Percentiles rank a stretch among this genome's conserved stretches.
These are phyloP conservation scores for Nakaseomyces nivariensis DNA, from an alignment of 1,139 yeast species.

Conservation along the genomic window DNA sequence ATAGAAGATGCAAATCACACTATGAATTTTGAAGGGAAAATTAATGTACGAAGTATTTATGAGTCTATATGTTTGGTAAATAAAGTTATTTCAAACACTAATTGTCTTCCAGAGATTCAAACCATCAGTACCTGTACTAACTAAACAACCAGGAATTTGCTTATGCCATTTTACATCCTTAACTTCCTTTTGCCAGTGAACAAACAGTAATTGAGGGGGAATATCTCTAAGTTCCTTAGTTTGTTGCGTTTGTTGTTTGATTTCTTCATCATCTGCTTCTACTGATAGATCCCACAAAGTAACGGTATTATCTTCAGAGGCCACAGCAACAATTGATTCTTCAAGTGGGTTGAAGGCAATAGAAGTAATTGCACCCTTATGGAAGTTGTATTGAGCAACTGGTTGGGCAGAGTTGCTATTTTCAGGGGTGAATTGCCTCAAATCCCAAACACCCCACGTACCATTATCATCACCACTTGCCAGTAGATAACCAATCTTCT, in stretches of 20 bases:
- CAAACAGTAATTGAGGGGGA: constrained; percentile 92
- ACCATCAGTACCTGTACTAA: constrained; percentile 94
- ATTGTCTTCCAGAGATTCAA: constrained; percentile 93
- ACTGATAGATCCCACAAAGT: constrained; percentile 96
- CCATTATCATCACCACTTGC: constrained; percentile 99
- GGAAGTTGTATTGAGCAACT: constrained; percentile 92
- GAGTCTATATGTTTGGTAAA: neutral
- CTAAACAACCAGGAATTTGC: constrained; percentile 92
- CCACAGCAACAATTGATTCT: constrained; percentile 90
- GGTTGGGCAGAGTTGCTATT: constrained; percentile 49
- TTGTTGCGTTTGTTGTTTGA: constrained; percentile 59
- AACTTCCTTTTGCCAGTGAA: constrained; percentile 96
- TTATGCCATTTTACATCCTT: constrained; percentile 97
- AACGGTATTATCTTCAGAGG: constrained; percentile 93
- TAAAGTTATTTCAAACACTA: constrained; percentile 40
- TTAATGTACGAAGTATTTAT: neutral
- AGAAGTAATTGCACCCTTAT: constrained; percentile 84
- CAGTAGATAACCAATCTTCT: constrained; percentile 70
- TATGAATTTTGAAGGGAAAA: neutral
- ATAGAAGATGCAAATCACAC: neutral
- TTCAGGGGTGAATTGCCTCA: constrained; percentile 66
- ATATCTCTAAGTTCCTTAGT: constrained; percentile 75
- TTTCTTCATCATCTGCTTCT: constrained; percentile 94
- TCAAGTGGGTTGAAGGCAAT: constrained; percentile 92
- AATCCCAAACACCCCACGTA: constrained; percentile 95